Base-by-base conservation (phyloP, 441 rosid species). In the Euphorbia celastroides region DNA sequence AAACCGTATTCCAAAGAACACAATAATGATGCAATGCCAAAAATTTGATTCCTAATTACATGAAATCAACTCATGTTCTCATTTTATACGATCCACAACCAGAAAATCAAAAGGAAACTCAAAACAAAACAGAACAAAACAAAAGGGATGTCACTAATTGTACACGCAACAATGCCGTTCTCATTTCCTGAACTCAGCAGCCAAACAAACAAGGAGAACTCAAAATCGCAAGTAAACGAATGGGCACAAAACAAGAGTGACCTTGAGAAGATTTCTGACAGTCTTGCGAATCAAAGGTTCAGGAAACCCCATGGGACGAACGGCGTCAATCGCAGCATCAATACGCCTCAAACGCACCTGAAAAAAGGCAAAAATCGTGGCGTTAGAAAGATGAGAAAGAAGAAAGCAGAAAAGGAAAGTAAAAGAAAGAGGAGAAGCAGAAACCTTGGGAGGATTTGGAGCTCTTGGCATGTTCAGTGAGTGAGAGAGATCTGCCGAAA, bases 271-370 rank as follows among this genome's bases (percentile, higher is more conserved):
- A 7, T 20, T 66, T 61, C 30, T 66, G 25, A 72, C 51, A 44
- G 64, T 62, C 50, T 11, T 28, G 51, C 68, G 75, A 62, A 72
- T 34, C 12, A 67, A 12, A 11, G 64, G 5, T 26, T 38, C 30
- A 26, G 64, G 7, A 34, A 72, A 67, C 16, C 76, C 76, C 70
- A 71, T 58, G 7, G 74, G 65, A 19, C 61, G 66, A 10, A 59
- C 41, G 1, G 74, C 65, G 28, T 71, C 74, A 9, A 71, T 52
- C 0, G 74, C 74, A 32, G 70, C 74, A 51, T 71, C 66, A 38
- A 65, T 51, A 22, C 70, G 63, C 57, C 19, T 69, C 28, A 58
- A 31, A 16, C 67, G 68, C 51, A 66, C 58, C 68, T 42, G 31
- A 16, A 23, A 54, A 50, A 34, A 0, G 20, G 9, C 38, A 34